phyloP scores from a whole-genome alignment of 345 rosid genomes.

The Eucalyptus sideroxylon region DNA sequence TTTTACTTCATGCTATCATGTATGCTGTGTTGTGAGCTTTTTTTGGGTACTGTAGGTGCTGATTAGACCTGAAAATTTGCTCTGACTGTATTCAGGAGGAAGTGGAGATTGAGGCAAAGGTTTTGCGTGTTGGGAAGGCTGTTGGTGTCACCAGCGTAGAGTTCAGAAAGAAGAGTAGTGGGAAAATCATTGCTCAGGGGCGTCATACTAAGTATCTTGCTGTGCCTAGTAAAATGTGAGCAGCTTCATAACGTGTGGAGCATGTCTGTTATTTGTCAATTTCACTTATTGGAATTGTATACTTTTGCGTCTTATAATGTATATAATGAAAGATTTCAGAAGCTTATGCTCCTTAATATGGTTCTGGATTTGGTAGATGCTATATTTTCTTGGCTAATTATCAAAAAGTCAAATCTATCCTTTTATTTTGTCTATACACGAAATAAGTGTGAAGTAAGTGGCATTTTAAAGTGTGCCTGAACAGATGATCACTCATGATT shows the following conservation, averaged over 20 bases:
- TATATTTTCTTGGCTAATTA: neutral
- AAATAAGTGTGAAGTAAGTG: neutral
- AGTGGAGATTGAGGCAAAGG: slow-evolving; percentile 53
- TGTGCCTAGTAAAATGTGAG: slow-evolving; percentile 38
- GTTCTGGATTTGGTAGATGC: neutral
- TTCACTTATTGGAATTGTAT: neutral
- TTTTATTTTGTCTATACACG: neutral
- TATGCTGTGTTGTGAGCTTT: neutral
- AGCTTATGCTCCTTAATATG: neutral
- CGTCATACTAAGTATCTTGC: slow-evolving; percentile 87
- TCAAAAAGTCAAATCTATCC: neutral
- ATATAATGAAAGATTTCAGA: neutral
- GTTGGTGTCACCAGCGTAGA: slow-evolving; percentile 71
- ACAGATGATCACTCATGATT: neutral
- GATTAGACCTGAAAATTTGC: neutral
- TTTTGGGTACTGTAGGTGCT: neutral
- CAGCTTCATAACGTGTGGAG: neutral
- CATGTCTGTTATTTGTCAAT: neutral
- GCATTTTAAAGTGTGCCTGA: neutral
- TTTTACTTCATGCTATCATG: neutral
- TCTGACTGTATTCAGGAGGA: slow-evolving; percentile 34
- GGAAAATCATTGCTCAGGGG: slow-evolving; percentile 80
- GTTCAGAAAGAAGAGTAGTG: slow-evolving; percentile 64
- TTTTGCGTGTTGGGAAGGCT: slow-evolving; percentile 70
- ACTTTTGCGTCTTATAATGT: neutral